A percentile compares a stretch with the other conserved stretches of the same genome.
phyloP scores from a whole-genome alignment of 2,329 filamentous ascomycete genomes.

The Colletotrichum somersetense region DNA sequence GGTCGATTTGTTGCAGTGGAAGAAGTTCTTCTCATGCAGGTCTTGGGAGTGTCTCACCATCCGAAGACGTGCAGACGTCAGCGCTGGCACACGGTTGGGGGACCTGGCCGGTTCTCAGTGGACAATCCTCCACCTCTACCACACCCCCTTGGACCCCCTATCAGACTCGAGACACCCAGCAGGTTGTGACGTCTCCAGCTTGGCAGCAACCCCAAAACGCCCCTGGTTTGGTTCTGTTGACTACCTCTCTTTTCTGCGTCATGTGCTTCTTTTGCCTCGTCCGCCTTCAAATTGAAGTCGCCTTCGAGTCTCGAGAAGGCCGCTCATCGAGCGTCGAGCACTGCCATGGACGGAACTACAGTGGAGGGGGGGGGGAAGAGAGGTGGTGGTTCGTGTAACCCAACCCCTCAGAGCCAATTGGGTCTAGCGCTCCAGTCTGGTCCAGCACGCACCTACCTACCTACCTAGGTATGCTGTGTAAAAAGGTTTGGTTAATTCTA shows the following conservation, averaged over 20 bases:
- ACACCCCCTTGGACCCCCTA: background rate
- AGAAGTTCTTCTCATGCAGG: conserved; percentile 20
- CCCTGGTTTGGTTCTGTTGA: conserved; percentile 26
- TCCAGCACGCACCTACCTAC: background rate
- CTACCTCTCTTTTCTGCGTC: background rate
- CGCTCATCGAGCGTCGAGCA: background rate
- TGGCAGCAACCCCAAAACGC: conserved; percentile 34
- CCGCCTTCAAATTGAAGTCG: background rate
- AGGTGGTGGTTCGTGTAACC: background rate
- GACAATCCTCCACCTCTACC: conserved; percentile 9
- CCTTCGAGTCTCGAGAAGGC: background rate
- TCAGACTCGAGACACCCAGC: conserved; percentile 8
- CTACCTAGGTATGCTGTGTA: background rate
- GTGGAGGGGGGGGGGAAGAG: no score
- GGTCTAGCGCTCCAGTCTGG: background rate
- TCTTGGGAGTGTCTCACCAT: conserved; percentile 24
- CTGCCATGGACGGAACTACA: background rate
- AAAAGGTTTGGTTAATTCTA: background rate
- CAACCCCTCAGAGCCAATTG: background rate
- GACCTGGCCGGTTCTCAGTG: conserved; percentile 15
- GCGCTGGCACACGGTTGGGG: conserved; percentile 2
- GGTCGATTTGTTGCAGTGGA: conserved; percentile 2
- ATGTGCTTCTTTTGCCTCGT: conserved; percentile 2
- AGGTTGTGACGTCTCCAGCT: conserved; percentile 32
- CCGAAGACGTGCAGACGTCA: conserved; percentile 20